Evolutionary conservation across 805 yeast genomes (phyloP).

Genomic region (Cyberlindnera meyerae): DNA sequence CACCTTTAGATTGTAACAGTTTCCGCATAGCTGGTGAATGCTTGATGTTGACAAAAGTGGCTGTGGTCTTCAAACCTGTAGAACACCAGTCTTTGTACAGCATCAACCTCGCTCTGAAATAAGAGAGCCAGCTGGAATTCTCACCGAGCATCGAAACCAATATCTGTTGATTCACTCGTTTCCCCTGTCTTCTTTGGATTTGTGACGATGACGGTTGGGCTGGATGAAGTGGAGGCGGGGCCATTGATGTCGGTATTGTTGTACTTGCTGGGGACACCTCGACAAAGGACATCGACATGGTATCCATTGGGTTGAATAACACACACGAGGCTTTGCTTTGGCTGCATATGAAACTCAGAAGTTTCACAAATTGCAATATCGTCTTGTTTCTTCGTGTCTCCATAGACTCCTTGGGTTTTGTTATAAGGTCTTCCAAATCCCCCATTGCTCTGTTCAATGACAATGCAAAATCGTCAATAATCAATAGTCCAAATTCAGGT

Average conservation of each 20-base stretch:
- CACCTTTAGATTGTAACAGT: constrained; percentile 7
- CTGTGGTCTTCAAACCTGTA: constrained; percentile 4
- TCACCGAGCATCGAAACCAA: constrained; percentile 21
- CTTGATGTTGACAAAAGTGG: constrained; percentile 16
- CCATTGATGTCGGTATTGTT: neutral
- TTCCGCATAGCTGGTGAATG: constrained; percentile 17
- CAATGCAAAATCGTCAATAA: constrained; percentile 23
- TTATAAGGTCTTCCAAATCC: constrained; percentile 8
- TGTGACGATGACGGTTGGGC: no score
- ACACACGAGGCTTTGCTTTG: constrained; percentile 15
- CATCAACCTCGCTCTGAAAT: constrained; percentile 18
- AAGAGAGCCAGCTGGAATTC: constrained; percentile 17
- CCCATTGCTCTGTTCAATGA: constrained; percentile 12
- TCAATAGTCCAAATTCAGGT: constrained; percentile 12
- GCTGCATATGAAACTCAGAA: constrained; percentile 13
- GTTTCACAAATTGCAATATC: constrained; percentile 14
- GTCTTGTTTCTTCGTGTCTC: constrained; percentile 10
- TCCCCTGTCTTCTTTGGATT: constrained; percentile 6
- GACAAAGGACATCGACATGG: constrained; percentile 21
- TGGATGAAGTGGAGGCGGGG: constrained; percentile 5
- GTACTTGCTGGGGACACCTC: constrained; percentile 10
- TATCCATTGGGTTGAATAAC: constrained; percentile 16
- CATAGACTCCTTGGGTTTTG: constrained; percentile 4
- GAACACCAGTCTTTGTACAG: constrained; percentile 23
- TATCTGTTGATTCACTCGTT: constrained; percentile 18